phyloP scores from a whole-genome alignment of 2,329 filamentous ascomycete genomes.

The Fusarium beomiforme region DNA sequence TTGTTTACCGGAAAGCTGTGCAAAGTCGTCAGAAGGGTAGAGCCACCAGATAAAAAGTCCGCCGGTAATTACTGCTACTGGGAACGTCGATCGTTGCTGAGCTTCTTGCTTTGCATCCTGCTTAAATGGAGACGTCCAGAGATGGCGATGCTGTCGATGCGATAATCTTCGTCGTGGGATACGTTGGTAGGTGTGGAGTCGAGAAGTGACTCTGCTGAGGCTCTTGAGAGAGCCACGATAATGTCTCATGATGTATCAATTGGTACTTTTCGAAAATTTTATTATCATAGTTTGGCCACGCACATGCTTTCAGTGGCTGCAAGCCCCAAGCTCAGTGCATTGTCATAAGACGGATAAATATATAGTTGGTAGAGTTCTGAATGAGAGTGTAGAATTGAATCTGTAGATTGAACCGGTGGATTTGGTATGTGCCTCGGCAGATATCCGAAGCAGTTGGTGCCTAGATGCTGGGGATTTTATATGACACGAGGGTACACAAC shows the following conservation, averaged over 20 bases:
- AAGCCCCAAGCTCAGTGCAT: slow-evolving; percentile 22
- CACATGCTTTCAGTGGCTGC: slow-evolving; percentile 31
- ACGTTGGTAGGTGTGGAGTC: slow-evolving; percentile 25
- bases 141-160: slow-evolving; percentile 28
- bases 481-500: slow-evolving; percentile 29
- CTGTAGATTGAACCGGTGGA: neutral
- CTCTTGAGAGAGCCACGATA: slow-evolving; percentile 36
- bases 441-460: neutral
- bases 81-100: slow-evolving; percentile 41
- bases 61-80: slow-evolving; percentile 48
- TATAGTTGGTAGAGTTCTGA: neutral
- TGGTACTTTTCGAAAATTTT: slow-evolving; percentile 7
- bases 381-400: slow-evolving; percentile 7
- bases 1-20: slow-evolving; percentile 45
- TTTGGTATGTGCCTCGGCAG: neutral
- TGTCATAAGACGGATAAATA: neutral
- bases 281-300: slow-evolving; percentile 15
- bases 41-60: slow-evolving; percentile 56
- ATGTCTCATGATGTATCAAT: slow-evolving; percentile 37
- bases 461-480: slow-evolving; percentile 9
- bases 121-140: slow-evolving; percentile 30
- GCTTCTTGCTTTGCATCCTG: slow-evolving; percentile 33
- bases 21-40: slow-evolving; percentile 56
- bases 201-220: slow-evolving; percentile 29
- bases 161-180: slow-evolving; percentile 28